Percentiles rank a stretch among this genome's conserved stretches.
Conservation (phyloP, 2,329 filamentous ascomycete species). For the Aspergillus jensenii region DNA sequence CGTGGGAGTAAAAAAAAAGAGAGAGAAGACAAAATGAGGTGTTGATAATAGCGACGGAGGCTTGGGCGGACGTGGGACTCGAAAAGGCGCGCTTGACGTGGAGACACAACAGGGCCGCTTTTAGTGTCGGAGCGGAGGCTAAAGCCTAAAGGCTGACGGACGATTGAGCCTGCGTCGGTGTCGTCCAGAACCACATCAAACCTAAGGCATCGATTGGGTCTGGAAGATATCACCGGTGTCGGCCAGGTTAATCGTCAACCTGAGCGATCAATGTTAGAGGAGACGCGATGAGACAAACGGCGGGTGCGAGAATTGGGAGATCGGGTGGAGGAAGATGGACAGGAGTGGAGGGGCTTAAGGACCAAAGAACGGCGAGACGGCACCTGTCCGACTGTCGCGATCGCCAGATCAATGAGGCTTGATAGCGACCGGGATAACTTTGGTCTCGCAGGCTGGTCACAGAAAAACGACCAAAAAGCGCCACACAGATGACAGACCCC, state of each 20-base stretch:
- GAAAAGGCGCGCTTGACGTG: conserved; percentile 31
- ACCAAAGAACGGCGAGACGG: conserved; percentile 19
- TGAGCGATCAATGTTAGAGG: conserved; percentile 14
- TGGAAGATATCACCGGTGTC: conserved; percentile 25
- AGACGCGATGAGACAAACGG: conserved; percentile 9
- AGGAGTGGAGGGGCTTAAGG: conserved; percentile 36
- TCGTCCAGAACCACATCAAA: conserved; percentile 28
- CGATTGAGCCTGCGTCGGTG: conserved; percentile 30
- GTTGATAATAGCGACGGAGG: conserved; percentile 8
- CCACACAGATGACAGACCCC: conserved; percentile 6
- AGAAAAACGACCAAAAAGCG: conserved; percentile 22
- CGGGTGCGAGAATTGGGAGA: conserved; percentile 16
- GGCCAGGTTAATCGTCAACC: conserved; percentile 24
- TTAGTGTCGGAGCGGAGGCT: conserved; percentile 36
- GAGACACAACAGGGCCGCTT: conserved; percentile 31
- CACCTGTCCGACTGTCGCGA: conserved; percentile 22
- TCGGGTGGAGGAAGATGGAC: conserved; percentile 19
- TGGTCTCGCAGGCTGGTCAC: not conserved
- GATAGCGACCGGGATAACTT: conserved; percentile 15
- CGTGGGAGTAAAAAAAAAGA: conserved; percentile 1
- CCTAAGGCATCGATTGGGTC: conserved; percentile 36
- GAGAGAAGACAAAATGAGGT: conserved; percentile 7
- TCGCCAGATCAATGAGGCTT: conserved; percentile 22
- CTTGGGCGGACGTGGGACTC: conserved; percentile 22
- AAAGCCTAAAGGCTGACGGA: conserved; percentile 29